Evolutionary conservation across 169 alveolate species (phyloP).

Genomic region (Cryptosporidium canis): DNA sequence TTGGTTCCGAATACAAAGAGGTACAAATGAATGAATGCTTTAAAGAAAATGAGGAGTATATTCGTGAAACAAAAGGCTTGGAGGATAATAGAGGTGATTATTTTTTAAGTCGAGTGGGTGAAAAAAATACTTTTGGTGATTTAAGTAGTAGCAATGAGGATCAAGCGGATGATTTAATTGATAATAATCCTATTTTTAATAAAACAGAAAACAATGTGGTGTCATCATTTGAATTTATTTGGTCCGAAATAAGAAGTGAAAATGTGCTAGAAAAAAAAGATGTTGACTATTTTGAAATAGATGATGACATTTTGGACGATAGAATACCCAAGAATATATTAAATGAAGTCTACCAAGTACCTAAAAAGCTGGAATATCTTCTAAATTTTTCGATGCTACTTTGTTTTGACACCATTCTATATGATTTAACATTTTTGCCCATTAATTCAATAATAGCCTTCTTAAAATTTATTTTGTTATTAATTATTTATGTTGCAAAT

Average conservation of each 20-base stretch:
- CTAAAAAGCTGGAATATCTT: constrained; percentile 52
- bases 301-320: background rate
- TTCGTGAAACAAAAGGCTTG: background rate
- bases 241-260: constrained; percentile 70
- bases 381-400: constrained; percentile 73
- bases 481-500: background rate
- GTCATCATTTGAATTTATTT: constrained; percentile 47
- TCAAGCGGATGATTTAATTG: background rate
- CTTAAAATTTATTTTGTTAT: constrained; percentile 1
- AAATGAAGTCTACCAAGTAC: constrained; percentile 65
- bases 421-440: constrained; percentile 79
- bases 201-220: constrained; percentile 38
- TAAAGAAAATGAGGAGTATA: background rate
- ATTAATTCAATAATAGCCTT: constrained; percentile 58
- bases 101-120: background rate
- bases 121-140: background rate
- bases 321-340: constrained; percentile 50
- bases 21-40: background rate
- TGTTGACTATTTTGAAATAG: background rate
- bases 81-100: background rate
- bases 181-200: background rate
- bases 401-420: constrained; percentile 77
- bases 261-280: constrained; percentile 20
- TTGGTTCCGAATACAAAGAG: background rate
- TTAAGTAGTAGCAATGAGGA: constrained; percentile 7